phyloP scores from a whole-genome alignment of 257 asterid genomes.

The Jacaranda copaia region DNA sequence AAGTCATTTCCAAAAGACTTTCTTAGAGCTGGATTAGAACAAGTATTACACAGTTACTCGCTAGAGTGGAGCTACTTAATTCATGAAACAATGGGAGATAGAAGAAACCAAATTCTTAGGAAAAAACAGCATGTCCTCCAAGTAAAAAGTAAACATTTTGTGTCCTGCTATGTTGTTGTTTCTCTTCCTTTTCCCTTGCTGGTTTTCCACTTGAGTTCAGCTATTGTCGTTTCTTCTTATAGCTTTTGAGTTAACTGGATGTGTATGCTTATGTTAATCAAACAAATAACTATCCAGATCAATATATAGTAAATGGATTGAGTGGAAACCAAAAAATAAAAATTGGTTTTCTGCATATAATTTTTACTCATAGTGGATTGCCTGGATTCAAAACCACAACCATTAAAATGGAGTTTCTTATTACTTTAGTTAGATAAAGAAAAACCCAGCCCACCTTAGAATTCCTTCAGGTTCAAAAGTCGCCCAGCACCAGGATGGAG shows the following conservation, averaged over 20 bases:
- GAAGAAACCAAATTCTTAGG: neutral
- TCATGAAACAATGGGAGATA: neutral
- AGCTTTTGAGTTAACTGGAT: neutral
- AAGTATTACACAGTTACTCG: neutral
- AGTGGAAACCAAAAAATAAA: neutral
- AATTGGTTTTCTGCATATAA: neutral
- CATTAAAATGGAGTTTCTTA: neutral
- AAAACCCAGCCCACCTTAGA: conserved; percentile 56
- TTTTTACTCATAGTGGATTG: neutral
- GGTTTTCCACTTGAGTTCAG: neutral
- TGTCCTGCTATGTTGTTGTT: neutral
- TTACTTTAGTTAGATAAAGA: neutral
- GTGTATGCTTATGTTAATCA: no score
- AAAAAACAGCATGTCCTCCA: neutral
- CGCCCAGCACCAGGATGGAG: conserved; percentile 81
- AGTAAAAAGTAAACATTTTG: neutral
- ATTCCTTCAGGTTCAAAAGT: conserved; percentile 89
- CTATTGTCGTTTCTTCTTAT: neutral
- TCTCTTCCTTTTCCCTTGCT: neutral
- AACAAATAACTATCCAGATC: no score
- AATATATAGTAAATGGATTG: no score
- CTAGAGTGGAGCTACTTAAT: neutral
- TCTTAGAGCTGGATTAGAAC: no score
- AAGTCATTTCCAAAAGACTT: neutral
- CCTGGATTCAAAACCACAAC: no score